Evolutionary conservation across 2,329 filamentous ascomycete species (phyloP).

Genomic region (Aspergillus piperis): DNA sequence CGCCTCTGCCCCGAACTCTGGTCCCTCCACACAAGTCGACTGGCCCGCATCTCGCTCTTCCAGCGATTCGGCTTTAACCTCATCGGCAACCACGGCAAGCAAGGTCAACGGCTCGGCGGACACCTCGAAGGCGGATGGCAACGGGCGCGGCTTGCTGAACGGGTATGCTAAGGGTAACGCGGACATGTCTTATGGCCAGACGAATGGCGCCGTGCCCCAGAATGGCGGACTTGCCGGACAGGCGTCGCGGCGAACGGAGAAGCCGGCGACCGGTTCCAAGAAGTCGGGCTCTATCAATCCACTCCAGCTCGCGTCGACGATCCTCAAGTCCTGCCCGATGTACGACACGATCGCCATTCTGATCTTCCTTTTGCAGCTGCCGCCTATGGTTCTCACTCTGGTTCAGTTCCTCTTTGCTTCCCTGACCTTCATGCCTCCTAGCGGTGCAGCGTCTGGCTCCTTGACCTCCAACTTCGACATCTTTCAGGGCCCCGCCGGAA

Average conservation of each 20-base stretch:
- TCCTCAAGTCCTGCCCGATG: slow-evolving; percentile 84
- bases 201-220: slow-evolving; percentile 32
- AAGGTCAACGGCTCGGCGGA: slow-evolving; percentile 33
- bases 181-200: slow-evolving; percentile 40
- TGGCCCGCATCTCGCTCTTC: slow-evolving; percentile 42
- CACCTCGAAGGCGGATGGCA: slow-evolving; percentile 36
- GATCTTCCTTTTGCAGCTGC: slow-evolving; percentile 90
- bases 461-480: slow-evolving; percentile 84
- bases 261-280: slow-evolving; percentile 31
- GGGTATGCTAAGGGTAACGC: slow-evolving; percentile 38
- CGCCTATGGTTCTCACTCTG: slow-evolving; percentile 80
- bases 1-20: slow-evolving; percentile 40
- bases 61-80: slow-evolving; percentile 36
- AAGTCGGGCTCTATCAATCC: slow-evolving; percentile 62
- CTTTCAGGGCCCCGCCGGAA: slow-evolving; percentile 82
- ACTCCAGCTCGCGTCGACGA: slow-evolving; percentile 77
- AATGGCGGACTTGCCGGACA: slow-evolving; percentile 34
- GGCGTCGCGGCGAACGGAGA: slow-evolving; percentile 35
- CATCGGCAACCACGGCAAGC: slow-evolving; percentile 27
- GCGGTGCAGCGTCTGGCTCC: slow-evolving; percentile 72
- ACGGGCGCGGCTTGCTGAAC: slow-evolving; percentile 38
- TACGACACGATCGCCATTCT: slow-evolving; percentile 95
- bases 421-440: slow-evolving; percentile 85
- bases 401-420: slow-evolving; percentile 92
- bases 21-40: slow-evolving; percentile 42